phyloP scores from a whole-genome alignment of 2,329 filamentous ascomycete genomes.

The Pestalotiopsis sp. region DNA sequence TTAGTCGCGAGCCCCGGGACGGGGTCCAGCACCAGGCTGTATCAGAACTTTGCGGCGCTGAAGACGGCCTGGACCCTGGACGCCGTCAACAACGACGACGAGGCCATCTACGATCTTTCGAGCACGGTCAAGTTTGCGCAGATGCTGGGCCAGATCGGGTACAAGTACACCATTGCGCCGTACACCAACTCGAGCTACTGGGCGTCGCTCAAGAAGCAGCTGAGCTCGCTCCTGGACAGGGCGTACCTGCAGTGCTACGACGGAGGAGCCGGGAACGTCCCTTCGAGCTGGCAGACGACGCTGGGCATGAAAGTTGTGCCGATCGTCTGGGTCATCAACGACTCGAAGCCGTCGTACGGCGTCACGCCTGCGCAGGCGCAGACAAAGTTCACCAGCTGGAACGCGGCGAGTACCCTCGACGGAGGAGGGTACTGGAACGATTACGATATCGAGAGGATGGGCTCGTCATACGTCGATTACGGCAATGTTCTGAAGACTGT shows the following conservation, averaged over 20 bases:
- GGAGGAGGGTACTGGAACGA: conserved; percentile 50
- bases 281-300: conserved; percentile 36
- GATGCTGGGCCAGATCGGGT: conserved; percentile 43
- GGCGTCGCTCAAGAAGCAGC: conserved; percentile 30
- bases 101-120: conserved; percentile 42
- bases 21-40: conserved; percentile 34
- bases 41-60: conserved; percentile 42
- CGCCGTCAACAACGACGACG: conserved; percentile 50
- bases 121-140: conserved; percentile 44
- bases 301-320: conserved; percentile 45
- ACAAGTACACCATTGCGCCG: conserved; percentile 45
- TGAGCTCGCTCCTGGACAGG: conserved; percentile 39
- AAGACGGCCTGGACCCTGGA: conserved; percentile 44
- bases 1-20: conserved; percentile 38
- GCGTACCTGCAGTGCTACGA: conserved; percentile 49
- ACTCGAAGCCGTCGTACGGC: conserved; percentile 45
- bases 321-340: conserved; percentile 47
- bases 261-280: conserved; percentile 43
- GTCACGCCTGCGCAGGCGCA: conserved; percentile 38
- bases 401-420: conserved; percentile 29
- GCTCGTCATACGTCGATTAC: conserved; percentile 37
- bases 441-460: conserved; percentile 48
- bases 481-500: conserved; percentile 26
- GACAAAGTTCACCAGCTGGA: conserved; percentile 38
- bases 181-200: conserved; percentile 44